Conservation (phyloP, 2,329 filamentous ascomycete genomes). For the Trichoderma endophyticum region DNA sequence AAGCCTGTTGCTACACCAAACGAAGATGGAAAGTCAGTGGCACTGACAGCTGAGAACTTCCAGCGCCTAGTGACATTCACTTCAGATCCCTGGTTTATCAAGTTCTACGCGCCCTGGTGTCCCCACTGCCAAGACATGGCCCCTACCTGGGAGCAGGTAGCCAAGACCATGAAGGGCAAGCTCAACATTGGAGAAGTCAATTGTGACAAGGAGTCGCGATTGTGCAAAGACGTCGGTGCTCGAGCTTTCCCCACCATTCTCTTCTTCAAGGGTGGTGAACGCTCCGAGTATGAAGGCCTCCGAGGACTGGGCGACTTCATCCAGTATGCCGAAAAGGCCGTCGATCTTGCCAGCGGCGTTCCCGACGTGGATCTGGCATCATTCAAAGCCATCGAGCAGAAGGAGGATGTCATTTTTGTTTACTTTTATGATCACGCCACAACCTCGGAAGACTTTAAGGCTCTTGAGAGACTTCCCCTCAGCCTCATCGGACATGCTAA, state of each 20-base stretch:
- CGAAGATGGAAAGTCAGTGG: slow-evolving; percentile 67
- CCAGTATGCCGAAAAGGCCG: slow-evolving; percentile 79
- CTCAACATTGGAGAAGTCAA: slow-evolving; percentile 96
- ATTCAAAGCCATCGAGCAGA: slow-evolving; percentile 82
- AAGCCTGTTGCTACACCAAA: slow-evolving; percentile 61
- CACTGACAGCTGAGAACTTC: slow-evolving; percentile 81
- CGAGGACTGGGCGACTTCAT: slow-evolving; percentile 89
- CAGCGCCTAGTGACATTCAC: slow-evolving; percentile 81
- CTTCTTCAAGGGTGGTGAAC: slow-evolving; percentile 89
- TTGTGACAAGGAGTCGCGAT: slow-evolving; percentile 76
- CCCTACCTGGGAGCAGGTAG: slow-evolving; percentile 84
- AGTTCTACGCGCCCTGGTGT: slow-evolving; percentile 98
- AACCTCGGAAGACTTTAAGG: slow-evolving; percentile 84
- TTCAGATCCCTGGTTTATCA: slow-evolving; percentile 94
- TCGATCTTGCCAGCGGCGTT: slow-evolving; percentile 73
- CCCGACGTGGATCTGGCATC: slow-evolving; percentile 72
- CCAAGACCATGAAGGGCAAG: slow-evolving; percentile 83
- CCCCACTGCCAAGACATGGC: slow-evolving; percentile 91
- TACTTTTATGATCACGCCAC: slow-evolving; percentile 98
- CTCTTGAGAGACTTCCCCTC: slow-evolving; percentile 80
- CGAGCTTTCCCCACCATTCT: slow-evolving; percentile 82
- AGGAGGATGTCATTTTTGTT: slow-evolving; percentile 91
- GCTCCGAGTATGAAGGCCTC: slow-evolving; percentile 88
- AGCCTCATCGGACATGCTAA: slow-evolving; percentile 88
- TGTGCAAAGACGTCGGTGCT: slow-evolving; percentile 90